Evolutionary conservation across 345 rosid species (phyloP).

Genomic region (Chamaenerion angustifolium): DNA sequence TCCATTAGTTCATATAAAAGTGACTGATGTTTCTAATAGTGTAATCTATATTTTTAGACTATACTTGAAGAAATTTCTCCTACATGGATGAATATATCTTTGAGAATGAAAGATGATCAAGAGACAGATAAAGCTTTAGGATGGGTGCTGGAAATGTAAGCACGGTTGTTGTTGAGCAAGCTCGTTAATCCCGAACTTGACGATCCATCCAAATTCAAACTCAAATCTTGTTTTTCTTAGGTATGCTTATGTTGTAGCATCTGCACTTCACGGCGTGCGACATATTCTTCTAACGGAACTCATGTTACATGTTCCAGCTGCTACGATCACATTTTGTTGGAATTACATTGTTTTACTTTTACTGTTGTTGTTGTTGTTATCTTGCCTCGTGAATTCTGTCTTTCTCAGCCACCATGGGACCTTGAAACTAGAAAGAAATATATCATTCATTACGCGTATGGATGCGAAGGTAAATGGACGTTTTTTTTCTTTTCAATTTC

Average conservation of each 20-base stretch:
- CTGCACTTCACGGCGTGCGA: constrained; percentile 54
- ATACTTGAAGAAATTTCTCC: constrained; percentile 54
- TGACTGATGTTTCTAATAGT: background rate
- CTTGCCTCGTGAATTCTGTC: background rate
- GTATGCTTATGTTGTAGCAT: constrained; percentile 80
- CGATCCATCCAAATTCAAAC: no score
- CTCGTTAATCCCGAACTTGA: no score
- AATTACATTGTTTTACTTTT: no score
- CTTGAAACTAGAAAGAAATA: constrained; percentile 43
- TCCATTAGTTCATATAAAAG: no score
- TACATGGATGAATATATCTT: constrained; percentile 67
- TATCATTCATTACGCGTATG: constrained; percentile 64
- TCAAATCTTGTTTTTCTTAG: constrained; percentile 13
- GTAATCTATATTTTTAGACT: constrained; percentile 23
- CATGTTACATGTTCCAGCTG: constrained; percentile 69
- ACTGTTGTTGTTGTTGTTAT: constrained; percentile 2
- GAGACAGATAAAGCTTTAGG: constrained; percentile 67
- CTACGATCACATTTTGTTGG: no score
- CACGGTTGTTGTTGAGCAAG: no score
- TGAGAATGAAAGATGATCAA: constrained; percentile 63
- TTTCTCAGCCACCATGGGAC: constrained; percentile 75
- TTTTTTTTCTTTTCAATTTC: no score
- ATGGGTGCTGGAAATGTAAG: constrained; percentile 84
- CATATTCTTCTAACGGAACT: constrained; percentile 52
- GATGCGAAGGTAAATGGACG: constrained; percentile 45